Evolutionary conservation across 306 rosid genomes (phyloP).

Genomic region (Acacia confusa): DNA sequence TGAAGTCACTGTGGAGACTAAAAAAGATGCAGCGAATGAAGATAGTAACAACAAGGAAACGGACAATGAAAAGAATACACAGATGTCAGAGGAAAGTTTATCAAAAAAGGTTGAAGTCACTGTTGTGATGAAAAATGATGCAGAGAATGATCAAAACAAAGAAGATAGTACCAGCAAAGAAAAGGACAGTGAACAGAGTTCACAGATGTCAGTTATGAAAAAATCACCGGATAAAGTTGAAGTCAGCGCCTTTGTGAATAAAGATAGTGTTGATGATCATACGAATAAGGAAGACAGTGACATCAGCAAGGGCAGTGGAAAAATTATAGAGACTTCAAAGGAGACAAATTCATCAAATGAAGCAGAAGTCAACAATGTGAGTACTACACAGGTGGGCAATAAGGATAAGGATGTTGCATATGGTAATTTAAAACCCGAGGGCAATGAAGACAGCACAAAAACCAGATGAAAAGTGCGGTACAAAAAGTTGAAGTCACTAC

Average conservation of each 20-base stretch:
- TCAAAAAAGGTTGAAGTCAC: conserved; percentile 26
- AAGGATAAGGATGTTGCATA: conserved; percentile 16
- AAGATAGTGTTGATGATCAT: neutral
- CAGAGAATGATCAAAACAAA: neutral
- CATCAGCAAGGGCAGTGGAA: conserved; percentile 15
- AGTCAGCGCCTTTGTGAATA: neutral
- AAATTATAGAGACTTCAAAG: conserved; percentile 1
- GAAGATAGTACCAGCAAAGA: neutral
- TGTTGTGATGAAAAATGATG: neutral
- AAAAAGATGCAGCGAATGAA: neutral
- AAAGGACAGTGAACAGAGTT: neutral
- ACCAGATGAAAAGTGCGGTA: neutral
- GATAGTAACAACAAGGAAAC: conserved; percentile 9
- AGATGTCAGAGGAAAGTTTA: conserved; percentile 8
- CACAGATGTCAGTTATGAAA: neutral
- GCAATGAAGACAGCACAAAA: conserved; percentile 17
- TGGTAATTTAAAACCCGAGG: conserved; percentile 3
- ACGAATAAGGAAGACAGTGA: conserved; percentile 3
- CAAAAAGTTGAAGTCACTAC: conserved; percentile 17
- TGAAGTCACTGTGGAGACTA: neutral
- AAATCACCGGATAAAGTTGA: neutral
- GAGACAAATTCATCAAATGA: conserved; percentile 13
- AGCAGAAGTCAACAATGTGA: conserved; percentile 13
- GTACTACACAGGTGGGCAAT: neutral
- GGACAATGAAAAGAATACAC: conserved; percentile 6